Conservation (phyloP, 2,329 filamentous ascomycete genomes). For the Penicillium italicum region DNA sequence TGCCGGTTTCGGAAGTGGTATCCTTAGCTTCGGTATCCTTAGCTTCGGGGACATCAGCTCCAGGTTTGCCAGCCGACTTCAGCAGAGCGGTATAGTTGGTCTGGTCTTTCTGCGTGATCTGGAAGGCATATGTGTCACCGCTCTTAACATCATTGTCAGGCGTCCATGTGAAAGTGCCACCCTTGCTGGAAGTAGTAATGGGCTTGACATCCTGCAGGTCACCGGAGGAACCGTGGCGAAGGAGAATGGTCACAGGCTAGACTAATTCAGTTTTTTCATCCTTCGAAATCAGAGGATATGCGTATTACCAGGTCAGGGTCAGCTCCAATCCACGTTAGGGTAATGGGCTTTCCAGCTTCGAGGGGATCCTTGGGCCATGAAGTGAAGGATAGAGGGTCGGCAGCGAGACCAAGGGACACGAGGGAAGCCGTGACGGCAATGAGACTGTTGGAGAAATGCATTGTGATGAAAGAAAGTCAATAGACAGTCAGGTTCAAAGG, state of each 20-base stretch:
- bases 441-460: slow-evolving; percentile 52
- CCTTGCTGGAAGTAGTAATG: slow-evolving; percentile 46
- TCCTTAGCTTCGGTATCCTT: slow-evolving; percentile 2
- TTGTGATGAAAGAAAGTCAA: slow-evolving; percentile 30
- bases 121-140: slow-evolving; percentile 55
- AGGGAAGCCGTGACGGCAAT: slow-evolving; percentile 45
- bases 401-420: slow-evolving; percentile 46
- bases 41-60: slow-evolving; percentile 1
- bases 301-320: slow-evolving; percentile 34
- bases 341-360: slow-evolving; percentile 48
- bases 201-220: slow-evolving; percentile 51
- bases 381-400: slow-evolving; percentile 50
- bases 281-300: neutral
- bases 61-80: slow-evolving; percentile 36
- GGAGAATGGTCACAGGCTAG: slow-evolving; percentile 53
- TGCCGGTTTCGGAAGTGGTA: slow-evolving; percentile 4
- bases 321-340: slow-evolving; percentile 47
- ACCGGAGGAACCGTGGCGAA: slow-evolving; percentile 51
- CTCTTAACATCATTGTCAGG: slow-evolving; percentile 43
- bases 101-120: slow-evolving; percentile 52
- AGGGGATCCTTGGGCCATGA: slow-evolving; percentile 46
- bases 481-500: neutral
- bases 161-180: slow-evolving; percentile 52
- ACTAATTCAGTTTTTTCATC: slow-evolving; percentile 12
- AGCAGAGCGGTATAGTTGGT: slow-evolving; percentile 58